phyloP scores from a whole-genome alignment of 164 flowering plant species.

The Berberis vulgaris region DNA sequence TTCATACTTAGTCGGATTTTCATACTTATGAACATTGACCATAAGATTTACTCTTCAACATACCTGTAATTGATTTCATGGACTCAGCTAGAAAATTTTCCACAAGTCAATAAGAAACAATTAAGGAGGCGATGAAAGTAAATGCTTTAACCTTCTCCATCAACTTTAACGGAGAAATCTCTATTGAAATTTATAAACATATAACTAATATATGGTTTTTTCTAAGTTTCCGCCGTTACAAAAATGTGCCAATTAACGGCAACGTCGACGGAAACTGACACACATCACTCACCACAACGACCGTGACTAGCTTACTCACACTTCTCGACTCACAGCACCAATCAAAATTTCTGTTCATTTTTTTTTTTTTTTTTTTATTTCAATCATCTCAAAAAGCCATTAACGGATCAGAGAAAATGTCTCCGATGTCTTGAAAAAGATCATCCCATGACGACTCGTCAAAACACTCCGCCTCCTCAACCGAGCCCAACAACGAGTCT shows the following conservation, averaged over 20 bases:
- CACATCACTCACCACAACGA: neutral
- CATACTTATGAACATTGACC: too few species aligned
- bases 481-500: conserved; percentile 16
- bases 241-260: neutral
- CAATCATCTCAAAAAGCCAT: neutral
- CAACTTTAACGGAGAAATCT: neutral
- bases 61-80: too few species aligned
- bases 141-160: neutral
- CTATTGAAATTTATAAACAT: neutral
- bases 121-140: too few species aligned
- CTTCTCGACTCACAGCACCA: neutral
- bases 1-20: too few species aligned
- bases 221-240: neutral
- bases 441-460: conserved; percentile 25
- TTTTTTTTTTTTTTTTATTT: too few species aligned
- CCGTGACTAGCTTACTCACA: neutral
- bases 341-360: too few species aligned
- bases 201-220: neutral
- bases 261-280: neutral
- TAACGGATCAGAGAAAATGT: conserved; percentile 57
- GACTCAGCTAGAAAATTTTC: too few species aligned
- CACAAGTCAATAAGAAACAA: too few species aligned
- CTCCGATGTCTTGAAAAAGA: conserved; percentile 62
- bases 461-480: conserved; percentile 6
- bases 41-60: too few species aligned